A percentile compares a stretch with the other conserved stretches of the same genome.
These are phyloP conservation scores for Neltuma alba DNA, from an alignment of 306 rosid species.

Conservation along the genomic window DNA sequence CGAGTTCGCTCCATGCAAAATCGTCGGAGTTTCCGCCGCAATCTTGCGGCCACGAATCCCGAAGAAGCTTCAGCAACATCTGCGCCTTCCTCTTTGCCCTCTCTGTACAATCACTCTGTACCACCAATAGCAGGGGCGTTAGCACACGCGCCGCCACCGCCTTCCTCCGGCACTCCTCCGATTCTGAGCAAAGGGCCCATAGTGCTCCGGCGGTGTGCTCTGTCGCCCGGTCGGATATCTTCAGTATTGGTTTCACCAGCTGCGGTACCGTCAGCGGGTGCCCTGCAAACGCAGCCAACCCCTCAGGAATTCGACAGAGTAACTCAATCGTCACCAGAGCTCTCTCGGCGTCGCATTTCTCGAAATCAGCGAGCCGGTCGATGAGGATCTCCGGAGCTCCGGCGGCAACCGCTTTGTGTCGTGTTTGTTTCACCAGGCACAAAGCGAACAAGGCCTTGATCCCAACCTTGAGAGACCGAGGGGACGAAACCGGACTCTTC, in stretches of 20 bases:
- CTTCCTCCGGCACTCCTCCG: slow-evolving; percentile 59
- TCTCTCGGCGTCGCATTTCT: slow-evolving; percentile 80
- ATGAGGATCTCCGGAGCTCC: slow-evolving; percentile 74
- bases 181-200: slow-evolving; percentile 69
- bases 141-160: slow-evolving; percentile 85
- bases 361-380: slow-evolving; percentile 70
- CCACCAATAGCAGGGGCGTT: slow-evolving; percentile 73
- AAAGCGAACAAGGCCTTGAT: slow-evolving; percentile 73
- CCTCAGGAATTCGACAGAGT: slow-evolving; percentile 65
- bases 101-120: slow-evolving; percentile 92
- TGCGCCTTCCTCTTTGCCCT: slow-evolving; percentile 94
- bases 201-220: slow-evolving; percentile 93
- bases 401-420: slow-evolving; percentile 66
- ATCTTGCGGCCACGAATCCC: slow-evolving; percentile 95
- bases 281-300: slow-evolving; percentile 55
- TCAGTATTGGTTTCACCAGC: slow-evolving; percentile 76
- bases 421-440: slow-evolving; percentile 71
- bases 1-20: slow-evolving; percentile 69
- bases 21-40: slow-evolving; percentile 78
- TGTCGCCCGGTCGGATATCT: slow-evolving; percentile 82
- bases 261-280: slow-evolving; percentile 84
- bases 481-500: slow-evolving; percentile 50
- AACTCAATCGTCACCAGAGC: slow-evolving; percentile 85
- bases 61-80: slow-evolving; percentile 82
- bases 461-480: slow-evolving; percentile 72